Base-by-base conservation (phyloP, 2,329 filamentous ascomycete genomes). In the Colletotrichum musae region DNA sequence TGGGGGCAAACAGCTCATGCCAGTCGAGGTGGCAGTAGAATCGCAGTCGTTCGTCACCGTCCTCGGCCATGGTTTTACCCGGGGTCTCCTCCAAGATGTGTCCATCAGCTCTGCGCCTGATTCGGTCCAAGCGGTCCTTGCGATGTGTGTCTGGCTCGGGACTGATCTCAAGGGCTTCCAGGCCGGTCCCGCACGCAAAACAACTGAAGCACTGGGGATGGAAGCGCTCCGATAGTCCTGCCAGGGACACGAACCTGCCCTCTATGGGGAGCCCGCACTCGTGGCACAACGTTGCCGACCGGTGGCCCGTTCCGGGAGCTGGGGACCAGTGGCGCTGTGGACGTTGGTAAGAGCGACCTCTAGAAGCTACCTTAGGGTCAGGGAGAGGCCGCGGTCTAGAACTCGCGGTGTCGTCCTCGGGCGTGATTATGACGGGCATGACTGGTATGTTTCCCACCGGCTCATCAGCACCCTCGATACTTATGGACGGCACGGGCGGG, bases 1-100 rank as follows among this genome's bases (percentile, higher is more conserved):
- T 91, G 5, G 96, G 96, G 39, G 93, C 94, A 81, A 94, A 99
- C 62, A 93, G 85, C 81, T 99, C 96, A 80, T 99, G 96, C 89
- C 95, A 99, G 84, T 99, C 96, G n/a, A 99, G 88, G 78, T 98
- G 95, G 81, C 96, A 99, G 83, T 93, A 99, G 87, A 98, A 98
- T 12, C 95, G 91, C 53, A 94, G 82, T 12, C 89, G 86, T 45
- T 89, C 87, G 77, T 95, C 92, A 50, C 92, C 91, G 74, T 95
- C 93, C 72, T 93, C 91, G 3, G 86, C 86, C 80, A 88, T 87
- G 12, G 90, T 91, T 77, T 89, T 83, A 36, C 88, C 88, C 2
- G 90, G 89, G 58, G 87, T 83, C 68, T 93, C 91, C 6, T 89
- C 83, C 12, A 93, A 79, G 1, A 88, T 76, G 72, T 91, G 87